These are phyloP conservation scores for Ochromonas danica DNA, from an alignment of 108 stramenopile species.

Conservation along the genomic window DNA sequence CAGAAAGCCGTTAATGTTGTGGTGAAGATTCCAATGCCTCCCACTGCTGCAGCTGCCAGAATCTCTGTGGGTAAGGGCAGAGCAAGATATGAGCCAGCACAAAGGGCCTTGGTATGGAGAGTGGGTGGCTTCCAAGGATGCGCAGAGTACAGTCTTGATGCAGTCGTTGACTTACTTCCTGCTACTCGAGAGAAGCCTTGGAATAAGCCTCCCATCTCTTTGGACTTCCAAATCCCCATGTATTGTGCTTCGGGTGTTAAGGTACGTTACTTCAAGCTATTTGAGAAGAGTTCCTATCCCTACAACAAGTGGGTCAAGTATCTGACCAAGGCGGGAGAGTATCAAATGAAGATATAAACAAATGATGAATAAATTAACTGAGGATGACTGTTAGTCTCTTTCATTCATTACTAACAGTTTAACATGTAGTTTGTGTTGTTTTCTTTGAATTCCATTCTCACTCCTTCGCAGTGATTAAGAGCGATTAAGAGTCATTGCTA, in stretches of 20 bases:
- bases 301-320: conserved; percentile 96
- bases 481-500: too few relatives aligned
- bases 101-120: conserved; percentile 96
- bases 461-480: too few relatives aligned
- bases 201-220: conserved; percentile 89
- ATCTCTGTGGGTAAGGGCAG: conserved; percentile 84
- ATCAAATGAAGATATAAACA: conserved; percentile 89
- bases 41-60: conserved; percentile 90
- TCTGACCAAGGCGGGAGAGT: conserved; percentile 93
- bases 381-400: too few relatives aligned
- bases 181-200: conserved; percentile 89
- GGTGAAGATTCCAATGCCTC: conserved; percentile 94
- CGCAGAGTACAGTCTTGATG: conserved; percentile 82
- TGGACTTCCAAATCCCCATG: conserved; percentile 98
- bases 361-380: too few relatives aligned
- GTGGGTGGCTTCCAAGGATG: conserved; percentile 91
- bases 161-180: conserved; percentile 89
- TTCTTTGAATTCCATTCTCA: too few relatives aligned
- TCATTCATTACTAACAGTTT: too few relatives aligned
- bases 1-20: conserved; percentile 88
- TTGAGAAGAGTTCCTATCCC: conserved; percentile 93
- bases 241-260: conserved; percentile 94
- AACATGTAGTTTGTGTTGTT: too few relatives aligned
- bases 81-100: conserved; percentile 95
- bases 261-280: conserved; percentile 93